phyloP scores from a whole-genome alignment of 1,284 basidiomycete genomes.

The Ganoderma sinense region DNA sequence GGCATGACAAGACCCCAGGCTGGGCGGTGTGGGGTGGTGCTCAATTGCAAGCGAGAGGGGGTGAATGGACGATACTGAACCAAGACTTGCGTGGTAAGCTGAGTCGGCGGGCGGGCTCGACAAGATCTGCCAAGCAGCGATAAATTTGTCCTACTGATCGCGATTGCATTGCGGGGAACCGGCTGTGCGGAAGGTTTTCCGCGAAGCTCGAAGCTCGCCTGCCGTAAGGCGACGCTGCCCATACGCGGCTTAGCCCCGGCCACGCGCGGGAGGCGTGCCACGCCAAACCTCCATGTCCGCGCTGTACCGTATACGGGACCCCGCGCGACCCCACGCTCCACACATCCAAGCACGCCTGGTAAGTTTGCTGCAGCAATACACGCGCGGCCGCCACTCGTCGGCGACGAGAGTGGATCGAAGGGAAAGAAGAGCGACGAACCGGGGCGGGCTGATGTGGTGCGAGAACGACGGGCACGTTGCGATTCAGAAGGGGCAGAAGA shows the following conservation, averaged over 20 bases:
- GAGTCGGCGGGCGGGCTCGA: not conserved
- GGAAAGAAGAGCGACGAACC: not conserved
- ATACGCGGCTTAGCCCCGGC: slow-evolving; percentile 22
- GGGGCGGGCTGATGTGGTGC: not conserved
- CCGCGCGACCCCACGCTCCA: no score
- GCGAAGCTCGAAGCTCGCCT: slow-evolving; percentile 25
- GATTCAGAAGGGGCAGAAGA: slow-evolving; percentile 1
- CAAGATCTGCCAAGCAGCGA: not conserved
- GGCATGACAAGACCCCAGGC: not conserved
- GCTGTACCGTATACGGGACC: not conserved
- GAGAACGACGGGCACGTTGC: slow-evolving; percentile 8
- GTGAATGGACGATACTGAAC: not conserved
- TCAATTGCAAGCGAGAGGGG: not conserved
- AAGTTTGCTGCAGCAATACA: no score
- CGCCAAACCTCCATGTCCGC: not conserved
- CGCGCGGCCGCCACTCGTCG: not conserved
- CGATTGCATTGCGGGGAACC: slow-evolving; percentile 13
- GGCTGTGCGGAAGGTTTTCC: slow-evolving; percentile 28
- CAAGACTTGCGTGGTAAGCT: not conserved
- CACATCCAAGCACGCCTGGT: no score
- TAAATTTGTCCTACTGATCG: slow-evolving; percentile 20
- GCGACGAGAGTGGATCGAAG: not conserved
- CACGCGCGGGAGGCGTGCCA: slow-evolving; percentile 5
- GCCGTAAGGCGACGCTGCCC: slow-evolving; percentile 3
- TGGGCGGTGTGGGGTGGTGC: not conserved